A percentile compares a stretch with the other conserved stretches of the same genome.
Evolutionary conservation across 2,329 filamentous ascomycete species (phyloP).

Genomic region (Aphanoascus verrucosus): DNA sequence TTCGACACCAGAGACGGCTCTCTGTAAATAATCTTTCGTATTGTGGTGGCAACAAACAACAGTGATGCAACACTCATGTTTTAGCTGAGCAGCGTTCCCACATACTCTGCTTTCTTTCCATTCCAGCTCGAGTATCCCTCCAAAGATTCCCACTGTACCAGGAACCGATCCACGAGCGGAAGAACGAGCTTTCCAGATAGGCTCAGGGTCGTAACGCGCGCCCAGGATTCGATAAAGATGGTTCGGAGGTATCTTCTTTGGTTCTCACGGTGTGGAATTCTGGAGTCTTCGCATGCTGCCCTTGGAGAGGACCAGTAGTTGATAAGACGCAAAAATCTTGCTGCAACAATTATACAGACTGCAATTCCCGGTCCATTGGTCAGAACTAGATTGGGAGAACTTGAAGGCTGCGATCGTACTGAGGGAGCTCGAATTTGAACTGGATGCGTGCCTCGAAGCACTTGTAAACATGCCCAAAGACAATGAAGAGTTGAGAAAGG

Average conservation of each 20-base stretch:
- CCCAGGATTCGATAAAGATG: constrained; percentile 88
- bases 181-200: constrained; percentile 70
- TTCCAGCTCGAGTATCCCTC: constrained; percentile 38
- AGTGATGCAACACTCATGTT: not conserved
- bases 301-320: constrained; percentile 20
- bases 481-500: constrained; percentile 58
- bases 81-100: constrained; percentile 30
- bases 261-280: not conserved
- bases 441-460: constrained; percentile 39
- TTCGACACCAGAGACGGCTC: no score
- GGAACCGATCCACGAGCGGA: constrained; percentile 60
- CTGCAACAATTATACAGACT: constrained; percentile 59
- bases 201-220: constrained; percentile 70
- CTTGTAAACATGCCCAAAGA: constrained; percentile 50
- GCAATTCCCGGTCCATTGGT: constrained; percentile 85
- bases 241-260: constrained; percentile 49
- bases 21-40: no score
- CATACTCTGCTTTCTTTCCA: constrained; percentile 30
- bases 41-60: not conserved
- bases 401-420: constrained; percentile 18
- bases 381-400: constrained; percentile 63
- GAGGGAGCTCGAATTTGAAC: constrained; percentile 22
- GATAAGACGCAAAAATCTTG: constrained; percentile 46
- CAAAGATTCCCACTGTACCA: constrained; percentile 69
- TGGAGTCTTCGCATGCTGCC: constrained; percentile 8